Evolutionary conservation across 108 stramenopile species (phyloP).

Genomic region (Bacterosira constricta): DNA sequence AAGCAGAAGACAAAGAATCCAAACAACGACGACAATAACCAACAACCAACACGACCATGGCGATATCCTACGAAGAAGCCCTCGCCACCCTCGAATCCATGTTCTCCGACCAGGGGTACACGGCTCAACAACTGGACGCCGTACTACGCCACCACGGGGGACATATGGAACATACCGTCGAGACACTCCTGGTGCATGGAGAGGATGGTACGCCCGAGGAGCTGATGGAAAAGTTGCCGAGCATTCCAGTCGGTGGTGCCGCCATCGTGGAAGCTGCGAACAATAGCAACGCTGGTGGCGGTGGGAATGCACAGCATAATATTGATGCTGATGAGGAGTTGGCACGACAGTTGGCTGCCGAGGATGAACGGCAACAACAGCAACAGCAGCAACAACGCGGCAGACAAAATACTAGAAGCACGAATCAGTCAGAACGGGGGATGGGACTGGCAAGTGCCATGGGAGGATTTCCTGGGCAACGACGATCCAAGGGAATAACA

Average conservation of each 20-base stretch:
- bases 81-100: conserved; percentile 78
- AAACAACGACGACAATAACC: too few relatives aligned
- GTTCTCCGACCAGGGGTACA: conserved; percentile 73
- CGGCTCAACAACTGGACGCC: conserved; percentile 60
- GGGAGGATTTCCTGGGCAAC: background rate
- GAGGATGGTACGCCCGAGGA: conserved; percentile 57
- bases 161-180: conserved; percentile 87
- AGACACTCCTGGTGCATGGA: conserved; percentile 64
- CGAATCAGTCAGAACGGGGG: too few relatives aligned
- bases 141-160: conserved; percentile 77
- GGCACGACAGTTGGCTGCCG: conserved; percentile 62
- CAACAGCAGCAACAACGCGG: conserved; percentile 14
- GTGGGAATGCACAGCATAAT: background rate
- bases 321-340: conserved; percentile 59
- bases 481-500: background rate
- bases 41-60: conserved; percentile 51
- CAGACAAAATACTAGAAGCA: too few relatives aligned
- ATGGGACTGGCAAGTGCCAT: background rate
- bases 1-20: too few relatives aligned
- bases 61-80: conserved; percentile 85
- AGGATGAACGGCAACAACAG: conserved; percentile 5
- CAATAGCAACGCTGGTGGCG: background rate
- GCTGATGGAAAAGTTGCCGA: conserved; percentile 55
- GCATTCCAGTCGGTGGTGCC: background rate
- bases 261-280: conserved; percentile 10